phyloP scores from a whole-genome alignment of 768 basidiomycete species.

The Aureoboletus auriporus region DNA sequence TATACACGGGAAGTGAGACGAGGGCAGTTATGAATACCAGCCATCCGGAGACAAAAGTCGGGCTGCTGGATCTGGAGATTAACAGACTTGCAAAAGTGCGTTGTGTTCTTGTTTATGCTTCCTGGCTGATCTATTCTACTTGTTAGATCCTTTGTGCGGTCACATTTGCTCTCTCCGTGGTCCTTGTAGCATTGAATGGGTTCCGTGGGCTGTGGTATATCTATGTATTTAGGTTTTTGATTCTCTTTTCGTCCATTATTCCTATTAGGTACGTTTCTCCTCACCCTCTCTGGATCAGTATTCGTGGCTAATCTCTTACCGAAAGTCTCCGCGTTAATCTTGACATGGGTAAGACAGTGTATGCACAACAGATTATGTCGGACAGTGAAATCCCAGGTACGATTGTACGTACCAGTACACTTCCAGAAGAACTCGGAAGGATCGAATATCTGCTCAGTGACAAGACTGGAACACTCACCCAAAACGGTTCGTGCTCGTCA shows the following conservation, averaged over 20 bases:
- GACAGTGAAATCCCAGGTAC: conserved; percentile 92
- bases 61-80: conserved; percentile 89
- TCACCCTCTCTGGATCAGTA: neutral
- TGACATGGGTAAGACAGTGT: conserved; percentile 99
- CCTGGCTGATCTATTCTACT: neutral
- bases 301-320: neutral
- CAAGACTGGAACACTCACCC: conserved; percentile 96
- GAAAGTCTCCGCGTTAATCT: conserved; percentile 93
- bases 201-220: conserved; percentile 96
- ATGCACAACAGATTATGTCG: conserved; percentile 92
- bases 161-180: conserved; percentile 87
- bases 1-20: conserved; percentile 94
- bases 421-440: conserved; percentile 93
- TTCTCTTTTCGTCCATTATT: conserved; percentile 98
- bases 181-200: conserved; percentile 92
- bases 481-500: conserved; percentile 67
- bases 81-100: conserved; percentile 90
- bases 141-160: conserved; percentile 87
- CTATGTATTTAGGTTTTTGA: conserved; percentile 94
- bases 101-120: neutral
- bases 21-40: conserved; percentile 99
- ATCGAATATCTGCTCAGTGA: conserved; percentile 96
- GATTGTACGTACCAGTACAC: conserved; percentile 94
- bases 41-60: conserved; percentile 93
- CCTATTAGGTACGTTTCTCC: conserved; percentile 81